phyloP scores from a whole-genome alignment of 306 rosid genomes.

The Vicia faba region DNA sequence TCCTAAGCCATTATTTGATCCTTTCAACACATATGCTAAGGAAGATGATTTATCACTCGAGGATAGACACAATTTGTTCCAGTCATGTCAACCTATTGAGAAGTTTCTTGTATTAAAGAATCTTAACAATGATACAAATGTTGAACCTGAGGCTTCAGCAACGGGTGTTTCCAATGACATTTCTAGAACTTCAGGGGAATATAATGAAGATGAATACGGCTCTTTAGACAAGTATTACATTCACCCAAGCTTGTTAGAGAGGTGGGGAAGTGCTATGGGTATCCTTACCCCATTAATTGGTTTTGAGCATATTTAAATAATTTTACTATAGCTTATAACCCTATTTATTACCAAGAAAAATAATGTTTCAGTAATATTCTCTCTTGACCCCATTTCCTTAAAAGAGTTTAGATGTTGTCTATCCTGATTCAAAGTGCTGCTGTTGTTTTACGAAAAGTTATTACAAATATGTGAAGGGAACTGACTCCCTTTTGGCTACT shows the following conservation, averaged over 20 bases:
- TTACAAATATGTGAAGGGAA: slow-evolving; percentile 90
- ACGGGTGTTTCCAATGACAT: slow-evolving; percentile 34
- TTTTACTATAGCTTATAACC: too few relatives aligned
- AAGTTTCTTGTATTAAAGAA: slow-evolving; percentile 67
- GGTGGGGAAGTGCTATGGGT: too few relatives aligned
- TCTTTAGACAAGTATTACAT: too few relatives aligned
- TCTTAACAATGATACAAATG: slow-evolving; percentile 34
- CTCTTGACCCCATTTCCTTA: slow-evolving; percentile 50
- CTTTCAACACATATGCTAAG: too few relatives aligned
- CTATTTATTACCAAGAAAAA: too few relatives aligned
- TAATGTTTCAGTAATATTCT: too few relatives aligned
- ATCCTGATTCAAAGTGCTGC: slow-evolving; percentile 87
- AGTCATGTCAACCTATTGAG: slow-evolving; percentile 75
- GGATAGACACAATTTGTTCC: slow-evolving; percentile 52
- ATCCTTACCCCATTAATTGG: too few relatives aligned
- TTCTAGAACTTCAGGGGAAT: slow-evolving; percentile 37
- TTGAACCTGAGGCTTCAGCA: slow-evolving; percentile 36
- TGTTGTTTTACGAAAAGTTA: slow-evolving; percentile 96
- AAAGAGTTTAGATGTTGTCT: slow-evolving; percentile 70
- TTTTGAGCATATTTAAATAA: too few relatives aligned
- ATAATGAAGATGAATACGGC: slow-evolving; percentile 37
- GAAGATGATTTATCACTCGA: too few relatives aligned
- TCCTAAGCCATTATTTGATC: too few relatives aligned
- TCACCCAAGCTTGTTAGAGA: too few relatives aligned
- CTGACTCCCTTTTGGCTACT: slow-evolving; percentile 89